phyloP scores from a whole-genome alignment of 257 asterid genomes.

The Apocynum venetum region DNA sequence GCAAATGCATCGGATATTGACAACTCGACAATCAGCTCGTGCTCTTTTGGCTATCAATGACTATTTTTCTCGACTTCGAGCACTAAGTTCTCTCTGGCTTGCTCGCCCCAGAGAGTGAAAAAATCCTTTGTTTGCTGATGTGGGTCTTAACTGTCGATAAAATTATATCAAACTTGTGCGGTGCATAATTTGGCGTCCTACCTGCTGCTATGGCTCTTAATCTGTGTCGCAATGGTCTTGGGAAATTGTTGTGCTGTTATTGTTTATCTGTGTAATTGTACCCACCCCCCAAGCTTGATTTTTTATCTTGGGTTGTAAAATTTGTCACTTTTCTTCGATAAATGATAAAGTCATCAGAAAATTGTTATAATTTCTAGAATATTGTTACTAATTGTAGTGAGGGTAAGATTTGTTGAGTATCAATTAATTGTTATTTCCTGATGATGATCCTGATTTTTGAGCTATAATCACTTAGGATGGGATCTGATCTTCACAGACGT shows the following conservation, averaged over 20 bases:
- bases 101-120: constrained; percentile 83
- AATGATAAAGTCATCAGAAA: neutral
- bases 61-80: constrained; percentile 86
- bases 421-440: no score
- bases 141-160: neutral
- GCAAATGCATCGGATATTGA: constrained; percentile 84
- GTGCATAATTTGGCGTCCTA: neutral
- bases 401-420: neutral
- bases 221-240: neutral
- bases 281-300: neutral
- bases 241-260: neutral
- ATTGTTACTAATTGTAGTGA: neutral
- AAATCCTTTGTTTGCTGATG: neutral
- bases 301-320: neutral
- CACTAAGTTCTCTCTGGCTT: constrained; percentile 93
- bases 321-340: neutral
- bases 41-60: constrained; percentile 87
- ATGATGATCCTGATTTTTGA: no score
- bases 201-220: neutral
- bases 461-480: no score
- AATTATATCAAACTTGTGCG: neutral
- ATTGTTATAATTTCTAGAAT: no score
- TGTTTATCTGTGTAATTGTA: neutral
- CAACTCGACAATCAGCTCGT: constrained; percentile 92
- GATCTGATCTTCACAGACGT: no score